Evolutionary conservation across 202 grass and related monocot species (phyloP), one percentile per base, ranked within the genome.

Genomic region (Setaria viridis): DNA sequence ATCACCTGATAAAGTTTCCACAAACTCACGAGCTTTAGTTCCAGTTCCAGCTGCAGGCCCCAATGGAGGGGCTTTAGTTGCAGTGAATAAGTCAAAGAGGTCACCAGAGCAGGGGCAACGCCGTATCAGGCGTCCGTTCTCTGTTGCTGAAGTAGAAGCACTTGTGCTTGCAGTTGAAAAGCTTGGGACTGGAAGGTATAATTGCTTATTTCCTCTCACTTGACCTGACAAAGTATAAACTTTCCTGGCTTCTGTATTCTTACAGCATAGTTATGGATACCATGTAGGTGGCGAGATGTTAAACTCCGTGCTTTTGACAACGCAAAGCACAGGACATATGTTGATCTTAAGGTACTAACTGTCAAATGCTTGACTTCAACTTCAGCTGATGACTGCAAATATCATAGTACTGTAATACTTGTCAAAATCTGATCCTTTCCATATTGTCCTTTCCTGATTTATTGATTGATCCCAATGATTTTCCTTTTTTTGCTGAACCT

Each of bases 161-260:
- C 92, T 99, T 77, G 94, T 99, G 20, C 87, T 93, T 59, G 92
- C 97, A 56, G 97, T 99, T 4, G 97, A 99, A 88, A 97, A 99
- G 82, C 92, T 99, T 82, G 97, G 97, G 84, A 99, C 97, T 68
- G 97, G 97, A 99, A 99, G 97, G 97, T 99, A n/a, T 35, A 73
- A 11, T 69, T 77, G n/a, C 9, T 46, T 46, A 46, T 46, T 46
- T 46, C 43, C 43, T 9, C 43, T 46, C 43, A 46, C 43, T 46
- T 7, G 43, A 41, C 39, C 39, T 41, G 5, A 41, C 39, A 41
- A 41, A 46, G 43, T 10, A 46, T 46, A 46, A 8, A 46, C 43
- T 46, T 46, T 46, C 7, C 9, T 46, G 43, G 43, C 43, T 46
- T 10, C 43, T 10, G 43, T 46, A 46, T 46, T 46, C 43, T 46